phyloP scores from a whole-genome alignment of 2,329 filamentous ascomycete species.

The Diaporthe citri region DNA sequence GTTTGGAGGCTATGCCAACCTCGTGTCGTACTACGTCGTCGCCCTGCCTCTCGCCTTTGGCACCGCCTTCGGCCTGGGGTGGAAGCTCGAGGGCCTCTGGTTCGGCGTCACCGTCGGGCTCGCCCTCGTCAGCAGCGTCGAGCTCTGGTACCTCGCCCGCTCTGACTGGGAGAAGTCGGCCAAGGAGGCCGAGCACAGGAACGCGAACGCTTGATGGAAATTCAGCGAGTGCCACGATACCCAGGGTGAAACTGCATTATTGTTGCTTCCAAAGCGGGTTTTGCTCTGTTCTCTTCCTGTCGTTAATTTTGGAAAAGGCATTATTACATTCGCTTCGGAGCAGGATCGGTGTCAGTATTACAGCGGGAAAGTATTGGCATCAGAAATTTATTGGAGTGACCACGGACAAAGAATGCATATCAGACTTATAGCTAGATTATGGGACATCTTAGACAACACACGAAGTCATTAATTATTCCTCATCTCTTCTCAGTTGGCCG shows the following conservation, averaged over 20 bases:
- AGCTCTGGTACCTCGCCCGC: conserved; percentile 65
- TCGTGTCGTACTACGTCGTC: conserved; percentile 88
- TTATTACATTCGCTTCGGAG: conserved; percentile 2
- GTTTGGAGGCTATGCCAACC: conserved; percentile 89
- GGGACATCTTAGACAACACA: background rate
- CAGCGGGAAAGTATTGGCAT: background rate
- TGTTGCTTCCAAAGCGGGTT: background rate
- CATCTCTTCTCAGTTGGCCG: background rate
- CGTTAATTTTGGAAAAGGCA: background rate
- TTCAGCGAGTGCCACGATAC: background rate
- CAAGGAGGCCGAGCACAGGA: conserved; percentile 65
- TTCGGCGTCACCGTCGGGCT: conserved; percentile 81
- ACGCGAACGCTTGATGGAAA: conserved; percentile 56
- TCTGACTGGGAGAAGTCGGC: conserved; percentile 68
- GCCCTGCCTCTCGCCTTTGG: conserved; percentile 87
- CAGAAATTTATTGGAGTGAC: background rate
- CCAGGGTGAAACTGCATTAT: background rate
- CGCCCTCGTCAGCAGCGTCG: conserved; percentile 66
- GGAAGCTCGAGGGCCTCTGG: conserved; percentile 88
- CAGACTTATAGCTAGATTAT: background rate
- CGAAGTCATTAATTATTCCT: background rate
- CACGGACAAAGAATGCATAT: background rate
- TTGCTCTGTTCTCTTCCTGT: background rate
- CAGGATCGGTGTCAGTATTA: background rate
- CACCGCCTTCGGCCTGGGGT: conserved; percentile 80